A percentile compares a stretch with the other conserved stretches of the same genome.
These are phyloP conservation scores for Penicillium sp. DNA, from an alignment of 2,329 filamentous ascomycete species.

Conservation along the genomic window DNA sequence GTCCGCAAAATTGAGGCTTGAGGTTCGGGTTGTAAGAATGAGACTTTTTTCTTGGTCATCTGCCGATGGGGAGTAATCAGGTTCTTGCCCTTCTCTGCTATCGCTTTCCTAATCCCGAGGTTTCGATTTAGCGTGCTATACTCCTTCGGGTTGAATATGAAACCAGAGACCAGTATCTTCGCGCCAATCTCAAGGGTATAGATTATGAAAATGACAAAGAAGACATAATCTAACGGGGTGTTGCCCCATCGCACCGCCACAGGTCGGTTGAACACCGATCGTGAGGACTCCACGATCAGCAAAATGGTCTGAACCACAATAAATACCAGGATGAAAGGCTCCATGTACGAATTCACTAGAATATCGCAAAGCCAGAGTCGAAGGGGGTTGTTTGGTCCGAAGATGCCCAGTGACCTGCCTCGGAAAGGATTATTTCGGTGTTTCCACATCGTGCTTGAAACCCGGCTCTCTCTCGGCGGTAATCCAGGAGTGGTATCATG, in stretches of 20 bases:
- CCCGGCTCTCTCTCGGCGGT: slow-evolving; percentile 35
- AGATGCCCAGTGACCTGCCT: slow-evolving; percentile 82
- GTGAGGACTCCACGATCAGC: slow-evolving; percentile 79
- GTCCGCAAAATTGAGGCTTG: slow-evolving; percentile 67
- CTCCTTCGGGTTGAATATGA: slow-evolving; percentile 84
- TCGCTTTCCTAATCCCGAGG: slow-evolving; percentile 69
- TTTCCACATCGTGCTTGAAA: slow-evolving; percentile 46
- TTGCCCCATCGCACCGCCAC: slow-evolving; percentile 66
- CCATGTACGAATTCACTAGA: slow-evolving; percentile 80
- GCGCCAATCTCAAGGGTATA: slow-evolving; percentile 85
- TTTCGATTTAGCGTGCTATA: slow-evolving; percentile 87
- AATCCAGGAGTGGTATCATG: slow-evolving; percentile 43
- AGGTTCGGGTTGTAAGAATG: slow-evolving; percentile 38
- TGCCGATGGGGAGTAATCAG: slow-evolving; percentile 82
- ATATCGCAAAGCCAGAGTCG: slow-evolving; percentile 76
- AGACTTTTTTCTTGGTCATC: slow-evolving; percentile 60
- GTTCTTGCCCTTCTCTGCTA: slow-evolving; percentile 72
- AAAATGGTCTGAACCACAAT: slow-evolving; percentile 87
- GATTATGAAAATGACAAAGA: slow-evolving; percentile 80
- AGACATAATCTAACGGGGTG: slow-evolving; percentile 69
- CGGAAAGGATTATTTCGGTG: slow-evolving; percentile 70
- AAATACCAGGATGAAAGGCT: slow-evolving; percentile 80
- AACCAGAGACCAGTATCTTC: slow-evolving; percentile 87
- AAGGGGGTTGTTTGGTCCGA: slow-evolving; percentile 74
- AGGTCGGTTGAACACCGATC: slow-evolving; percentile 64